Base-by-base conservation (phyloP, 495 filamentous ascomycete species). In the Tricharina praecox region DNA sequence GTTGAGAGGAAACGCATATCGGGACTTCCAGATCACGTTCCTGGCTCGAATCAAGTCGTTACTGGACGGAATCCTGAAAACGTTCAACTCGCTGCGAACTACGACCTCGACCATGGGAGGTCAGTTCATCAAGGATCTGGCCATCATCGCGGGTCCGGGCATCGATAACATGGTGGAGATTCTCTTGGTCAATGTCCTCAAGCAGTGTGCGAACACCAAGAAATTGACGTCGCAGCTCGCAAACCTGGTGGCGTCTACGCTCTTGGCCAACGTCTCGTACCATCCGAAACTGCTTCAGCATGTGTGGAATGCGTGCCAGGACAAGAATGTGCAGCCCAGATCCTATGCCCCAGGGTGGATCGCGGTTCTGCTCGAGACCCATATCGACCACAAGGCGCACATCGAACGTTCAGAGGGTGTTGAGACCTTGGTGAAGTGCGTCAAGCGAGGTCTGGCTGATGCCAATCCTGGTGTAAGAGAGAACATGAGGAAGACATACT, bases 91-190 rank as follows among this genome's bases (percentile, higher is more conserved):
- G 1, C 68, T 96, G 28, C 71, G 92, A 50, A 96, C 92, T 1
- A 96, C 85, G 35, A 67, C 93, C 39, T 87, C 81, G 2, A 86
- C 82, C 23, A 81, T 81, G 55, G 86, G 81, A 7, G 90, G 85
- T 57, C 77, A 74, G 46, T 65, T 93, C 34, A 70, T 96, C 33
- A 86, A 94, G 57, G 90, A 96, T 34, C 64, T 95, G 19, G 87
- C 85, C 9, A 75, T 68, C 48, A 74, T 70, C 15, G 77, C 79
- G 35, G 84, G 85, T 1, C 70, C 85, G 0, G 79, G 70, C 48
- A 72, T 96, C 36, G 90, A 97, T 55, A 84, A 79, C 49, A 85
- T 92, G 77, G 78, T 90, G 18, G 90, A 97, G 56, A 73, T 94
- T 13, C 68, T 95, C 5, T 75, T 96, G 63, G 85, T 90, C 48